Evolutionary conservation across 495 filamentous ascomycete species (phyloP), one percentile per base, ranked within the genome.

Genomic region (Annulohypoxylon moriforme): DNA sequence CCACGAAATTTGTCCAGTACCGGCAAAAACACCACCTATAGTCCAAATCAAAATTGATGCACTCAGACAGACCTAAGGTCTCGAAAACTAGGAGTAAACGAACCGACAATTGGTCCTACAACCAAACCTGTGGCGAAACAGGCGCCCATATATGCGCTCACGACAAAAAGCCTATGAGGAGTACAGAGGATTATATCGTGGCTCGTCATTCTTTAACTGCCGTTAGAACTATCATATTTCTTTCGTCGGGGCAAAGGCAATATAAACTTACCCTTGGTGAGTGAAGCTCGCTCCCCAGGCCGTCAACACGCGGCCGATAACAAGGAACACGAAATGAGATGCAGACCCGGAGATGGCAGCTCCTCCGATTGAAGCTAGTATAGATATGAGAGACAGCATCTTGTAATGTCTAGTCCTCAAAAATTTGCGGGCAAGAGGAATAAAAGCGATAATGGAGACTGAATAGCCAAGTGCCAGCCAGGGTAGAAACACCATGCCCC

Each of bases 91-190:
- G 18, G 27, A 56, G 34, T 22, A 36, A 22, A 68, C 74, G 14
- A 59, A n/a, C 89, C 89, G 60, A 91, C 80, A 64, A 90, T 75
- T 6, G 89, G 89, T 9, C 88, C 89, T 0, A 88, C 74, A 0
- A 86, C 76, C 1, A 79, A 82, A 16, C 85, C 86, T 0, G 83
- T 24, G n/a, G 86, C 88, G 80, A 83, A 89, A 8, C 63, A 75
- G 5, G 76, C 65, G 1, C 78, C 79, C 9, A 78, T 77, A 4
- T 77, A 69, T 25, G 80, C 81, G 27, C 87, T 72, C 58, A 86
- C 87, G n/a, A 78, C 76, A 0, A 81, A 81, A 1, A 85, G 77
- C 60, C 87, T 84, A 9, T 75, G 73, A 3, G 76, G 74, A 5
- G 81, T 80, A 1, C 85, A 85, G 11, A 79, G 82, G 34, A 80